Evolutionary conservation across 441 rosid species (phyloP), one percentile per base, ranked within the genome.

Genomic region (Gossypium lobatum): DNA sequence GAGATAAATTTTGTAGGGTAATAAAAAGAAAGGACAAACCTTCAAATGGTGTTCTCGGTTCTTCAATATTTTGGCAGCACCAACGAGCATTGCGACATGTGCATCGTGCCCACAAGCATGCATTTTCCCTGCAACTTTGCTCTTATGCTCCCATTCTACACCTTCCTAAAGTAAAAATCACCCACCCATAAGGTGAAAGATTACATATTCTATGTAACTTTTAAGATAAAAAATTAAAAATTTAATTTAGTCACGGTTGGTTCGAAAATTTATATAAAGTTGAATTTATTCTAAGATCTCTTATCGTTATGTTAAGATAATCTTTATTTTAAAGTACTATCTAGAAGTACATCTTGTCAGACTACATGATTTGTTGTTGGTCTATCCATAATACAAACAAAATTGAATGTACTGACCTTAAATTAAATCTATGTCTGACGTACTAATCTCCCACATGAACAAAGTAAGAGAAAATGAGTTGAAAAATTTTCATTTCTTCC

Each of bases 61-160:
- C 84, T 93, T 91, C 75, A 93, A 83, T 66, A 91, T 87, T 76
- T 85, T 86, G 75, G 98, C 98, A 42, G 95, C 95, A 31, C 98
- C 98, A 14, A 91, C 72, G 1, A 93, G 93, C 97, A 93, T 93
- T 20, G 97, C 87, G 23, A 91, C 97, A 82, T 93, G 98, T 9
- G 93, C 98, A 71, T 93, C 98, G 72, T 93, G 97, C 23, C 98
- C 97, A 77, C 97, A 93, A 34, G 98, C 98, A 81, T 93, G 98
- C 97, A 93, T 93, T 82, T 87, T 93, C 16, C 95, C 93, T 0
- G 84, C 78, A 10, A 88, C 85, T 86, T 86, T 90, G 81, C 97
- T 91, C 73, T 84, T 93, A 45, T 88, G 85, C 74, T 91, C 83
- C 97, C 97, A 93, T 73, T 90, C 94, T 9, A 88, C 97, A 2